These are phyloP conservation scores for Apiospora rasikravindrae DNA, from an alignment of 2,329 filamentous ascomycete species.

Conservation along the genomic window DNA sequence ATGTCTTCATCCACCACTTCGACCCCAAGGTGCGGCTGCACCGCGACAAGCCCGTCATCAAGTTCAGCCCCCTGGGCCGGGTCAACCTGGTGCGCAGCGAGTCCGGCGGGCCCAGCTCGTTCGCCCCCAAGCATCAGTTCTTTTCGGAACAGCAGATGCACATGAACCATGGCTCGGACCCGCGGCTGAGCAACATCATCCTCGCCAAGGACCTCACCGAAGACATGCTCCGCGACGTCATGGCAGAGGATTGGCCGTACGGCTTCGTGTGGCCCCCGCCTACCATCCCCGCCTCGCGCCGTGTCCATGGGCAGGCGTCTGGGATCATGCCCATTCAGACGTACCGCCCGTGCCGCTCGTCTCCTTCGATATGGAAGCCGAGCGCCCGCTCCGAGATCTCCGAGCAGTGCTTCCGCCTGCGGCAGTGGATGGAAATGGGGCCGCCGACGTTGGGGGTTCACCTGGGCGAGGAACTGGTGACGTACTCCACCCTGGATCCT, in stretches of 20 bases:
- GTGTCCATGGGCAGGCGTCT: constrained; percentile 46
- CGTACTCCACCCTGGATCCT: constrained; percentile 74
- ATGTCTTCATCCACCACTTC: constrained; percentile 76
- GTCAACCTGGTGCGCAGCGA: constrained; percentile 31
- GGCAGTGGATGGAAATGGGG: constrained; percentile 76
- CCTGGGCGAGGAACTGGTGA: constrained; percentile 62
- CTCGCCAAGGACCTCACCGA: constrained; percentile 60
- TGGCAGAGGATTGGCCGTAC: constrained; percentile 46
- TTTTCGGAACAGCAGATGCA: constrained; percentile 59
- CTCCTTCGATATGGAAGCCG: constrained; percentile 34
- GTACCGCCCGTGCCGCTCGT: constrained; percentile 30
- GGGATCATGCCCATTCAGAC: constrained; percentile 30
- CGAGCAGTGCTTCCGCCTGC: constrained; percentile 73
- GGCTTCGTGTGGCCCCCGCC: constrained; percentile 77
- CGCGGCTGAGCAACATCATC: constrained; percentile 70
- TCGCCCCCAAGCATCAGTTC: constrained; percentile 42
- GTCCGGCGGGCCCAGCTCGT: constrained; percentile 23
- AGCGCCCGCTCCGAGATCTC: constrained; percentile 64
- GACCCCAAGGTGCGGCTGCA: constrained; percentile 73
- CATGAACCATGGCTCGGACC: constrained; percentile 49
- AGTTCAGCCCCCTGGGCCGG: constrained; percentile 49
- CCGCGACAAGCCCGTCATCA: constrained; percentile 73
- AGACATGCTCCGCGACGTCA: constrained; percentile 40
- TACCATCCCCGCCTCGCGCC: constrained; percentile 67
- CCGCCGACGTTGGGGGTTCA: constrained; percentile 50